A percentile compares a stretch with the other conserved stretches of the same genome.
phyloP scores from a whole-genome alignment of 2,329 filamentous ascomycete species.

The Elsinoe perseae region DNA sequence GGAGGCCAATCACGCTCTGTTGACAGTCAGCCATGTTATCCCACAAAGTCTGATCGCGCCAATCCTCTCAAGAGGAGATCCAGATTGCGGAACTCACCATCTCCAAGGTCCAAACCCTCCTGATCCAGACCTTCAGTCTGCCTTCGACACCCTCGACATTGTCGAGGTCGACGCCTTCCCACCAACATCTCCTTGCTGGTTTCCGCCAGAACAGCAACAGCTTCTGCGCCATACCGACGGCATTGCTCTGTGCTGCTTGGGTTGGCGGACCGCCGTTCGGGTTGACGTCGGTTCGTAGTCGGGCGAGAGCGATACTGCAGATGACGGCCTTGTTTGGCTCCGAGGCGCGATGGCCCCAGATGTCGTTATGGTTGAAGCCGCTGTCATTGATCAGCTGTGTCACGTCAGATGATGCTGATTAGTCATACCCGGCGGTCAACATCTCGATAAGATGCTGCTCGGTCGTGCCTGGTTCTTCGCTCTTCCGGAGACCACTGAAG shows the following conservation, averaged over 20 bases:
- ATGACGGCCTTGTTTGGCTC: slow-evolving; percentile 98
- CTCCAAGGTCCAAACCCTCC: slow-evolving; percentile 95
- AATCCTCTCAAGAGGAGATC: too few relatives aligned
- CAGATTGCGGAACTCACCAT: too few relatives aligned
- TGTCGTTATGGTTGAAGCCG: slow-evolving; percentile 92
- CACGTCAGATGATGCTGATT: not conserved
- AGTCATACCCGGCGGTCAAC: slow-evolving; percentile 86
- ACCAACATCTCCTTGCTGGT: slow-evolving; percentile 93
- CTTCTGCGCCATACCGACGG: slow-evolving; percentile 97
- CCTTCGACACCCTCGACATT: slow-evolving; percentile 85
- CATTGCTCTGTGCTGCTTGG: slow-evolving; percentile 53
- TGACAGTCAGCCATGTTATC: not conserved
- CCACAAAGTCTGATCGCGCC: too few relatives aligned
- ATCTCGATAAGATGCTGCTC: slow-evolving; percentile 99
- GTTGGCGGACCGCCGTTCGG: not conserved
- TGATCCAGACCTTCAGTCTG: slow-evolving; percentile 94
- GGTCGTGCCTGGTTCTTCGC: slow-evolving; percentile 90
- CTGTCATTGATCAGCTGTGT: slow-evolving; percentile 42
- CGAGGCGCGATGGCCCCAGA: slow-evolving; percentile 92
- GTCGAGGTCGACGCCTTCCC: slow-evolving; percentile 91
- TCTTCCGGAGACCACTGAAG: slow-evolving; percentile 89
- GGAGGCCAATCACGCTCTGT: slow-evolving; percentile 25
- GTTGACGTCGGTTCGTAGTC: slow-evolving; percentile 68
- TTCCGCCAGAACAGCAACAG: slow-evolving; percentile 96
- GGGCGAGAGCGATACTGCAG: slow-evolving; percentile 87